These are phyloP conservation scores for Jasminum sambac DNA, from an alignment of 257 asterid species.

Conservation along the genomic window DNA sequence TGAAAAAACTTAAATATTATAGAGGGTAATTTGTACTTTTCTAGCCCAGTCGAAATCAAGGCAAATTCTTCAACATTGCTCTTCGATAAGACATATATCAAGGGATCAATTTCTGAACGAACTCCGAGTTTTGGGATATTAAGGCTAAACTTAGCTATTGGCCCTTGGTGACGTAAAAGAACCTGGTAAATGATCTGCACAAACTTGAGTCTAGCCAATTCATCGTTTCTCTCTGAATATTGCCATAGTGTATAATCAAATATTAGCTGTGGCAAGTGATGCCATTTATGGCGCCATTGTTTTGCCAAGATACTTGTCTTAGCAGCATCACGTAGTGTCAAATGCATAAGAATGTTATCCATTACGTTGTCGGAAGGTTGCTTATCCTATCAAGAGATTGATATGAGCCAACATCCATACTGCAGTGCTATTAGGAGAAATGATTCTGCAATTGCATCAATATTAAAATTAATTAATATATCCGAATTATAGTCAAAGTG, in stretches of 20 bases:
- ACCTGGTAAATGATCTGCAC: no score
- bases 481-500: no score
- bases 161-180: slow-evolving; percentile 20
- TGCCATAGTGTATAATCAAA: slow-evolving; percentile 14
- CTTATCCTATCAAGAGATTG: no score
- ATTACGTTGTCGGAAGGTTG: no score
- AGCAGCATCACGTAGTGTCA: slow-evolving; percentile 8
- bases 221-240: neutral
- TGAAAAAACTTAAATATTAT: neutral
- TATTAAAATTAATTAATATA: no score
- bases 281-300: slow-evolving; percentile 13
- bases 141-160: slow-evolving; percentile 8
- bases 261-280: neutral
- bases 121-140: neutral
- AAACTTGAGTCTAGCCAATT: neutral
- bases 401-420: no score
- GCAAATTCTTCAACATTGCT: neutral
- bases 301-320: slow-evolving; percentile 17
- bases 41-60: neutral
- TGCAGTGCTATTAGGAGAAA: no score
- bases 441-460: no score
- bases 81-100: neutral
- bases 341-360: neutral
- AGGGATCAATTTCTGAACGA: slow-evolving; percentile 4
- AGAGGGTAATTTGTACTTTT: neutral